Base-by-base conservation (phyloP, 2,329 filamentous ascomycete species). In the Talaromyces sp. region DNA sequence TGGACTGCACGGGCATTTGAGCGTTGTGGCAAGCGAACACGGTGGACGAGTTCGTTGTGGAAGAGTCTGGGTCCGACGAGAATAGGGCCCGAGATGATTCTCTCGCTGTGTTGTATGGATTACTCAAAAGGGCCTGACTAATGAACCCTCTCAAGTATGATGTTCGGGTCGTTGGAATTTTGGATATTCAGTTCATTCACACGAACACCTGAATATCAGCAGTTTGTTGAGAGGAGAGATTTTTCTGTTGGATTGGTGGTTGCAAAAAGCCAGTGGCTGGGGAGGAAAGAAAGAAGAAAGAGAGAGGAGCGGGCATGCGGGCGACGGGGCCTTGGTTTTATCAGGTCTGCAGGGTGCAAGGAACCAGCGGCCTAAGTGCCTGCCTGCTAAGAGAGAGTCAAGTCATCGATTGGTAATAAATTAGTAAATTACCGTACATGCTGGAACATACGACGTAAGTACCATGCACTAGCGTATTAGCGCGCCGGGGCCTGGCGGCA, bases 1-100 rank as follows among this genome's bases (percentile, higher is more conserved):
- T 76, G 70, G 75, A 74, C 73, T 72, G 74, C 74, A 72, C 71
- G 77, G 76, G 77, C 78, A 80, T 80, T 80, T 79, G 78, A 79
- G 77, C 78, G 77, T 77, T 62, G 60, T 64, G 63, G 27, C 38
- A 49, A 59, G 53, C 64, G 60, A 66, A 67, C 64, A 64, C 61
- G 63, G 36, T 65, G 51, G 64, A 60, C 47, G 54, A 64, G 56
- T 64, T 54, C 63, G 49, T 59, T 19, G 59, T 58, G 25, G 64
- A 58, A 56, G 60, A 38, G 38, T 53, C 47, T 66, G 59, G 66
- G 66, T 58, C 62, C 62, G 62, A 31, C 31, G 34, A 53, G 19
- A 51, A 47, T 40, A 64, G 54, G 62, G 49, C 22, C 61, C 61
- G 38, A 45, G 45, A 53, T 13, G 53, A 43, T 47, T 40, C 49